phyloP scores from a whole-genome alignment of 352 stramenopile species.

The Poterioochromonas sp. region DNA sequence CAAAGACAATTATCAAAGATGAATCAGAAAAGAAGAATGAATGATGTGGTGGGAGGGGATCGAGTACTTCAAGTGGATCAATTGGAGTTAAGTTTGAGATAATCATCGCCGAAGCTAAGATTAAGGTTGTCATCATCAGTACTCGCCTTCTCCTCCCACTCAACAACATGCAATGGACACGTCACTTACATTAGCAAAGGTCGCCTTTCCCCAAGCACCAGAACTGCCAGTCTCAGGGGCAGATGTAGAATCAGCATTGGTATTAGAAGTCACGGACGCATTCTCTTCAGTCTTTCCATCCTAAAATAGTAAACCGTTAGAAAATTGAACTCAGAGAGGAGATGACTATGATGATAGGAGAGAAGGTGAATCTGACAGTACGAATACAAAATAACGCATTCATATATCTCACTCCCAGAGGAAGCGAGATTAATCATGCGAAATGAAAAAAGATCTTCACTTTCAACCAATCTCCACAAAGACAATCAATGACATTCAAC shows the following conservation, averaged over 20 bases:
- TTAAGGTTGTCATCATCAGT: background rate
- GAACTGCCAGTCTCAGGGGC: background rate
- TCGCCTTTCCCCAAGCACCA: conserved; percentile 19
- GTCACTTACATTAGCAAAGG: conserved; percentile 34
- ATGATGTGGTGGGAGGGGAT: background rate
- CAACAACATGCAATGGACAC: background rate
- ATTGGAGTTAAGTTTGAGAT: conserved; percentile 9
- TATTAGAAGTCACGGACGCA: background rate
- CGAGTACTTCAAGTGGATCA: conserved; percentile 20
- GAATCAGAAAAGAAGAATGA: background rate
- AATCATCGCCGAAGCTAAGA: background rate
- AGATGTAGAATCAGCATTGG: background rate
- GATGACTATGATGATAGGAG: background rate
- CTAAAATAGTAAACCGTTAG: background rate
- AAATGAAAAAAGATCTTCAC: background rate
- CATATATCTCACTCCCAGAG: background rate
- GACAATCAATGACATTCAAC: background rate
- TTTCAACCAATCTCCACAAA: background rate
- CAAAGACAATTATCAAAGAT: background rate
- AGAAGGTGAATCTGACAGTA: conserved; percentile 34
- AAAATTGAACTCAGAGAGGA: background rate
- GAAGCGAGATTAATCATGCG: background rate
- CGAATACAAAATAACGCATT: conserved; percentile 30
- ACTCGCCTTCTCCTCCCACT: too few relatives aligned
- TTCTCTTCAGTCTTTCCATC: background rate